These are phyloP conservation scores for Trichoderma sp. DNA, from an alignment of 2,329 filamentous ascomycete species.

Conservation along the genomic window DNA sequence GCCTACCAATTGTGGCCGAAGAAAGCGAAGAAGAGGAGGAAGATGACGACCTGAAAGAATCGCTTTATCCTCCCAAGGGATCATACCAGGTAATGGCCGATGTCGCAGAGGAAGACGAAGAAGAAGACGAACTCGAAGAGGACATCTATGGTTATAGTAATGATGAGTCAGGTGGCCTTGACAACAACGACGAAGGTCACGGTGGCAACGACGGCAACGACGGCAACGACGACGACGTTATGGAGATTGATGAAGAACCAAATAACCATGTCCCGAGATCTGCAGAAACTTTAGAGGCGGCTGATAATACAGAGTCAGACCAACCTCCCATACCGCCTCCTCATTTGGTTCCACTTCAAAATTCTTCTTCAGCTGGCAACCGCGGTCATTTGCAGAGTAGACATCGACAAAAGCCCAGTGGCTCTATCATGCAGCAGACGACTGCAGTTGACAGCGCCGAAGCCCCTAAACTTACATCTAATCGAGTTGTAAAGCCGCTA, in stretches of 20 bases:
- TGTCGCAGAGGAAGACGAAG: conserved; percentile 25
- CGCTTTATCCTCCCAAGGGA: conserved; percentile 37
- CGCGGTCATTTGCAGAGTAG: conserved; percentile 38
- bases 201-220: conserved; percentile 48
- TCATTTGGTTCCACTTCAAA: conserved; percentile 56
- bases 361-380: conserved; percentile 57
- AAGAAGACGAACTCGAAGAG: conserved; percentile 31
- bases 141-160: conserved; percentile 38
- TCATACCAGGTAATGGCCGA: conserved; percentile 22
- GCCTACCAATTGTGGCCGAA: conserved; percentile 53
- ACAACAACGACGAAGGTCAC: conserved; percentile 40
- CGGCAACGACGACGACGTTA: conserved; percentile 47
- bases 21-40: conserved; percentile 48
- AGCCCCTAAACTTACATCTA: not conserved
- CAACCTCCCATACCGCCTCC: conserved; percentile 53
- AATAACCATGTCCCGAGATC: not conserved
- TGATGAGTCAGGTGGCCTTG: conserved; percentile 47
- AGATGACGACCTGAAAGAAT: conserved; percentile 33
- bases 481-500: not conserved
- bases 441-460: conserved; percentile 32
- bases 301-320: conserved; percentile 43
- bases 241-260: conserved; percentile 40
- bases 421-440: conserved; percentile 52
- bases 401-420: conserved; percentile 42
- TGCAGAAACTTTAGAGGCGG: not conserved